Evolutionary conservation across 345 rosid genomes (phyloP).

Genomic region (Durio zibethinus): DNA sequence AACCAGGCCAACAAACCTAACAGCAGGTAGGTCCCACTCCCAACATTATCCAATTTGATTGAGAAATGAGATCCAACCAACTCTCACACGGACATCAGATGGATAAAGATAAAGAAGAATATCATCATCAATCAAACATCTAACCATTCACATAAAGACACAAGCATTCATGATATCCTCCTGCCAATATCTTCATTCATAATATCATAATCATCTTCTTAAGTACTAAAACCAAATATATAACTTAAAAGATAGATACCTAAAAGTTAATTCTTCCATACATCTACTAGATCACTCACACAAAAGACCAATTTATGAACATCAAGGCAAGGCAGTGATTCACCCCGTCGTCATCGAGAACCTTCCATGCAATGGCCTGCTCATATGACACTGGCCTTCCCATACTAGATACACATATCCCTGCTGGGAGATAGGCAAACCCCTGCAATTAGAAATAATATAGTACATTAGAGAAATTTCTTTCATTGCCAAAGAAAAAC

Average conservation of each 20-base stretch:
- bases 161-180: constrained; percentile 22
- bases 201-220: constrained; percentile 1
- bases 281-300: constrained; percentile 45
- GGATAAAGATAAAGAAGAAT: not conserved
- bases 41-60: constrained; percentile 5
- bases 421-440: constrained; percentile 63
- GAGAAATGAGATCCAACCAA: constrained; percentile 11
- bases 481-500: not conserved
- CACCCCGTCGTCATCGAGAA: constrained; percentile 63
- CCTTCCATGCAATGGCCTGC: constrained; percentile 86
- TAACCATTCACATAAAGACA: not conserved
- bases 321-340: constrained; percentile 80
- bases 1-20: constrained; percentile 10
- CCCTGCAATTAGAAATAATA: constrained; percentile 41
- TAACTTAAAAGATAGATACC: constrained; percentile 15
- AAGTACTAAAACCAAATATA: constrained; percentile 13
- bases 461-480: not conserved
- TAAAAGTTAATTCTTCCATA: constrained; percentile 9
- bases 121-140: constrained; percentile 10
- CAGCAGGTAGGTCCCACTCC: not conserved
- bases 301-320: constrained; percentile 88
- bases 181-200: constrained; percentile 8
- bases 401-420: constrained; percentile 86
- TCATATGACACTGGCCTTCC: constrained; percentile 81
- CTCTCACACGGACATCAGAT: not conserved